A percentile compares a stretch with the other conserved stretches of the same genome.
phyloP scores from a whole-genome alignment of 495 filamentous ascomycete genomes.

The Hyaloscypha variabilis region DNA sequence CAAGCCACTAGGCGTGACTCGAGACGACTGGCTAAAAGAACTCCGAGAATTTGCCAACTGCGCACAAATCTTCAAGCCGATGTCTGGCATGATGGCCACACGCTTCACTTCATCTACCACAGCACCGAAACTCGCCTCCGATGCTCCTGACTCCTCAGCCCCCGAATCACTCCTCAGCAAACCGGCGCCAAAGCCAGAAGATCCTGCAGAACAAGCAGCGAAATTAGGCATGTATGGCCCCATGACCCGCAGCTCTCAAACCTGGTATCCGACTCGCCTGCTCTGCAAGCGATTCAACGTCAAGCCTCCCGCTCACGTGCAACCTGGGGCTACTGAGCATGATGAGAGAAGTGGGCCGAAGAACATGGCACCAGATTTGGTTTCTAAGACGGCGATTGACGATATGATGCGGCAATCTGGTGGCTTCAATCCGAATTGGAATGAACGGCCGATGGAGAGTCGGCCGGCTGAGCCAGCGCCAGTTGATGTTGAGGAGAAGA shows the following conservation, averaged over 20 bases:
- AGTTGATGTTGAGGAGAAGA: conserved; percentile 9
- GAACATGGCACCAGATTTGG: conserved; percentile 41
- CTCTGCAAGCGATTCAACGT: conserved; percentile 94
- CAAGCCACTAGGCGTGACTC: conserved; percentile 49
- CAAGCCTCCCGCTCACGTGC: conserved; percentile 71
- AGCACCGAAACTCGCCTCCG: conserved; percentile 33
- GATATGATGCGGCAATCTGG: conserved; percentile 53
- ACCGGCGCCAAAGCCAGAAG: conserved; percentile 64
- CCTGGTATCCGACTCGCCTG: conserved; percentile 80
- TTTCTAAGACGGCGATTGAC: conserved; percentile 52
- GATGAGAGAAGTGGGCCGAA: conserved; percentile 39
- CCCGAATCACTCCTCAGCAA: conserved; percentile 52
- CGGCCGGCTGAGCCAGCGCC: not conserved
- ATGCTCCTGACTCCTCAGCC: conserved; percentile 27
- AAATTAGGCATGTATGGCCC: conserved; percentile 89
- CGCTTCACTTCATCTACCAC: conserved; percentile 80
- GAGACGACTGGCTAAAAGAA: conserved; percentile 79
- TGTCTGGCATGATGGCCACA: conserved; percentile 88
- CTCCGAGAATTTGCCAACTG: conserved; percentile 85
- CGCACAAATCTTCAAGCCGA: conserved; percentile 89
- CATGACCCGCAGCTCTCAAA: conserved; percentile 72
- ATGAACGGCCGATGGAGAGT: conserved; percentile 17
- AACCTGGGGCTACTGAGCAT: conserved; percentile 42
- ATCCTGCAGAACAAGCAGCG: conserved; percentile 88
- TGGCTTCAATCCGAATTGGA: conserved; percentile 9